These are phyloP conservation scores for Ilyonectria destructans DNA, from an alignment of 2,329 filamentous ascomycete species.

Conservation along the genomic window DNA sequence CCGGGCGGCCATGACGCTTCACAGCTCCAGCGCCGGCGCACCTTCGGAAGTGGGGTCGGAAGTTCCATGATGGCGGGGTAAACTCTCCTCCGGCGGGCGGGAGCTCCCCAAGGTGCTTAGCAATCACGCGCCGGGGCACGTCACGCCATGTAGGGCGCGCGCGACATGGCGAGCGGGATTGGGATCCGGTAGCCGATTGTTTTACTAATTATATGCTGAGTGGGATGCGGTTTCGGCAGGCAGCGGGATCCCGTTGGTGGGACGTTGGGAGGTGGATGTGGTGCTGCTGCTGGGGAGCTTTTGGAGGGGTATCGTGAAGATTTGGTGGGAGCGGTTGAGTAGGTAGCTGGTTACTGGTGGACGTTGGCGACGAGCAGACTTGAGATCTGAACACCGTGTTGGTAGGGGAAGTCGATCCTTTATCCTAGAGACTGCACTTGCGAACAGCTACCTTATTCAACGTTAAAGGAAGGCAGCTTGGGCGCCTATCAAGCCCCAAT, in stretches of 20 bases:
- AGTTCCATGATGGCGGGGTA: conserved; percentile 49
- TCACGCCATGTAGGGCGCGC: not conserved
- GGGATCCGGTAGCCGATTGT: conserved; percentile 19
- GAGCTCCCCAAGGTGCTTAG: conserved; percentile 16
- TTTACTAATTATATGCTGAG: not conserved
- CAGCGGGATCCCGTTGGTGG: conserved; percentile 4
- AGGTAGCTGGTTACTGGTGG: too few species aligned
- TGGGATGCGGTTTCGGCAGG: conserved; percentile 17
- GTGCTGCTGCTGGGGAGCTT: not conserved
- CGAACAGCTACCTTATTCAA: too few species aligned
- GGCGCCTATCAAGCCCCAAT: too few species aligned
- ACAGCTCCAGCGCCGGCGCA: not conserved
- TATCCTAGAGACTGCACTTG: too few species aligned
- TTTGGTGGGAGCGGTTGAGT: not conserved
- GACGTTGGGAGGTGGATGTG: not conserved
- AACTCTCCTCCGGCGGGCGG: conserved; percentile 17
- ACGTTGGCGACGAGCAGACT: too few species aligned
- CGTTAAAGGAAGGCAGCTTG: too few species aligned
- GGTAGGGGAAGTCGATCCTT: too few species aligned
- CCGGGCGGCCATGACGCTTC: conserved; percentile 10
- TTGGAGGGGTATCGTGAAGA: not conserved
- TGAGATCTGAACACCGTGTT: too few species aligned
- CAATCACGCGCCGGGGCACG: conserved; percentile 11
- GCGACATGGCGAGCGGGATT: not conserved
- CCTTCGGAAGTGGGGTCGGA: conserved; percentile 31